These are phyloP conservation scores for Macrophomina phaseolina DNA, from an alignment of 2,329 filamentous ascomycete species.

Conservation along the genomic window DNA sequence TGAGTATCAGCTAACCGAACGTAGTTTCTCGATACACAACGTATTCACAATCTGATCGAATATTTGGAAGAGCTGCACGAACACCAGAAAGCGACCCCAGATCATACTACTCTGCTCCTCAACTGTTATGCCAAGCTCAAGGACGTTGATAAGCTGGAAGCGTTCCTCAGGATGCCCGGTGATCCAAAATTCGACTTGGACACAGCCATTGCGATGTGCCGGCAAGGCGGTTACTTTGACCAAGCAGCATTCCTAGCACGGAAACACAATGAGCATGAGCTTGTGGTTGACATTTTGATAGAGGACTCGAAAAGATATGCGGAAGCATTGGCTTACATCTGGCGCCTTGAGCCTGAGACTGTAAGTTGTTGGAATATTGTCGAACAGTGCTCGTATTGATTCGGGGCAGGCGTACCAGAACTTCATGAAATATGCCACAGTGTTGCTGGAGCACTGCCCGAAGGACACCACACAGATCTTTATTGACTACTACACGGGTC, in stretches of 20 bases:
- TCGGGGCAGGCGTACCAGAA: constrained; percentile 74
- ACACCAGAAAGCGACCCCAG: constrained; percentile 87
- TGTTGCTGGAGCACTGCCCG: constrained; percentile 86
- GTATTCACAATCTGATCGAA: constrained; percentile 96
- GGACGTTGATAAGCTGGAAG: constrained; percentile 93
- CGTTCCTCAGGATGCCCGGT: constrained; percentile 93
- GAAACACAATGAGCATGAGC: constrained; percentile 89
- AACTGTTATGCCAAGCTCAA: constrained; percentile 99
- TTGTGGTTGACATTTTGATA: constrained; percentile 94
- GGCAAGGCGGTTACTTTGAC: constrained; percentile 95
- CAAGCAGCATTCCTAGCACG: constrained; percentile 95
- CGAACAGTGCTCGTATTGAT: constrained; percentile 4
- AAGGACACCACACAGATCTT: constrained; percentile 84
- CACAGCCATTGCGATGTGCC: constrained; percentile 95
- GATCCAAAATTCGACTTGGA: constrained; percentile 97
- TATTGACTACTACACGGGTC: constrained; percentile 91
- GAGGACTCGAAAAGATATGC: constrained; percentile 92
- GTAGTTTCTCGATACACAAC: constrained; percentile 92
- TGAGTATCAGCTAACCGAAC: constrained; percentile 28
- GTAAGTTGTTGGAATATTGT: constrained; percentile 55
- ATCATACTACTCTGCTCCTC: constrained; percentile 90
- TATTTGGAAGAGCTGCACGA: constrained; percentile 97
- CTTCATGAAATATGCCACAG: constrained; percentile 92
- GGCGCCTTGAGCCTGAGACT: constrained; percentile 78
- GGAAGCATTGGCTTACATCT: constrained; percentile 90